These are phyloP conservation scores for Coelastrella sp. DNA, from an alignment of 139 green algal species.

Conservation along the genomic window DNA sequence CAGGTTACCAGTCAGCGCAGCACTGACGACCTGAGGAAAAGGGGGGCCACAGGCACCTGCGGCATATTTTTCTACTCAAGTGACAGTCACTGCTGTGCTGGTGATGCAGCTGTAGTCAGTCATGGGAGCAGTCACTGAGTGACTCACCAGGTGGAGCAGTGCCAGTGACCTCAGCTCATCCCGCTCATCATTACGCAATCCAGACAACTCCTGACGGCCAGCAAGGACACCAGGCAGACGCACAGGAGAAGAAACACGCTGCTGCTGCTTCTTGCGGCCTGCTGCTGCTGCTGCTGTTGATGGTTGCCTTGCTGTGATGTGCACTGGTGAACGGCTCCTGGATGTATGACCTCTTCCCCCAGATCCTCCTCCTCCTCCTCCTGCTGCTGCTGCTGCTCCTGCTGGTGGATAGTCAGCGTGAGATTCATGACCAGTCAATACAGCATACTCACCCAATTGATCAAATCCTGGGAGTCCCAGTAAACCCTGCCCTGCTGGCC, in stretches of 20 bases:
- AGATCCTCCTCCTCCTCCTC: neutral
- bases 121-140: neutral
- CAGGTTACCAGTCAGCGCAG: no score
- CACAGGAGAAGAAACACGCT: neutral
- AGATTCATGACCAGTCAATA: no score
- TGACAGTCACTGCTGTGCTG: neutral
- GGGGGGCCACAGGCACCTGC: no score
- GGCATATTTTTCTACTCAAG: neutral
- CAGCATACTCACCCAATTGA: no score
- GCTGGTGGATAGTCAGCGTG: no score
- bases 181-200: neutral
- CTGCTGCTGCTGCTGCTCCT: neutral
- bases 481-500: no score
- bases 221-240: neutral
- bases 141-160: slow-evolving; percentile 25
- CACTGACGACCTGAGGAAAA: no score
- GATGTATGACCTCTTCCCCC: neutral
- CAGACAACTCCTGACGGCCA: neutral
- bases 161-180: neutral
- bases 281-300: neutral
- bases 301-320: neutral
- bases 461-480: no score
- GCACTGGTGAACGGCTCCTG: neutral
- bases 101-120: neutral
- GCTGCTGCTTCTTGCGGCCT: neutral